Conservation (phyloP, 1,139 yeast species). For the Pichia sp. region DNA sequence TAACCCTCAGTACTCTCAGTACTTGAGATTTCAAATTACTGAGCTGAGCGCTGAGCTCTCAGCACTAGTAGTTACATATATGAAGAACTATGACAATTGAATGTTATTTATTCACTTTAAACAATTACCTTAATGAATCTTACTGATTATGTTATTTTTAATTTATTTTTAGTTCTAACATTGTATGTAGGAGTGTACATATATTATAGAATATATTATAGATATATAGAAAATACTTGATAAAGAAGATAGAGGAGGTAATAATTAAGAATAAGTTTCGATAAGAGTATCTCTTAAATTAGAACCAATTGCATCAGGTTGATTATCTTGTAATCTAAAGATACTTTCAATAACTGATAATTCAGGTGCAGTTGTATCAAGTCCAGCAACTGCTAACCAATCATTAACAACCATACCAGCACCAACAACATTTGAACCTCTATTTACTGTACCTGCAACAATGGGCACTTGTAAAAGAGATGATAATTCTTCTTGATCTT, state of each 20-base stretch:
- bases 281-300: constrained; percentile 85
- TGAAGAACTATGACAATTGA: no score
- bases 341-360: constrained; percentile 93
- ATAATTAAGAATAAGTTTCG: constrained; percentile 56
- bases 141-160: no score
- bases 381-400: constrained; percentile 95
- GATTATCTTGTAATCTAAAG: constrained; percentile 84
- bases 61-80: no score
- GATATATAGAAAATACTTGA: background rate
- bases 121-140: no score
- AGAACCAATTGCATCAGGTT: constrained; percentile 77
- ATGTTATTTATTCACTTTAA: no score
- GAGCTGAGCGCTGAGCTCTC: no score
- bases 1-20: no score
- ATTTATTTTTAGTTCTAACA: no score
- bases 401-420: constrained; percentile 99
- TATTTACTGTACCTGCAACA: constrained; percentile 97
- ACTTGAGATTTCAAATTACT: no score
- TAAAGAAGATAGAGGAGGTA: background rate
- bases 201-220: no score
- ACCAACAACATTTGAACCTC: constrained; percentile 96
- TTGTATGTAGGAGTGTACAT: no score
- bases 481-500: constrained; percentile 96
- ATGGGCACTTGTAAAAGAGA: constrained; percentile 93
- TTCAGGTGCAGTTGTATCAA: constrained; percentile 98